Evolutionary conservation across 495 filamentous ascomycete genomes (phyloP).

Genomic region (Talaromyces ruber): DNA sequence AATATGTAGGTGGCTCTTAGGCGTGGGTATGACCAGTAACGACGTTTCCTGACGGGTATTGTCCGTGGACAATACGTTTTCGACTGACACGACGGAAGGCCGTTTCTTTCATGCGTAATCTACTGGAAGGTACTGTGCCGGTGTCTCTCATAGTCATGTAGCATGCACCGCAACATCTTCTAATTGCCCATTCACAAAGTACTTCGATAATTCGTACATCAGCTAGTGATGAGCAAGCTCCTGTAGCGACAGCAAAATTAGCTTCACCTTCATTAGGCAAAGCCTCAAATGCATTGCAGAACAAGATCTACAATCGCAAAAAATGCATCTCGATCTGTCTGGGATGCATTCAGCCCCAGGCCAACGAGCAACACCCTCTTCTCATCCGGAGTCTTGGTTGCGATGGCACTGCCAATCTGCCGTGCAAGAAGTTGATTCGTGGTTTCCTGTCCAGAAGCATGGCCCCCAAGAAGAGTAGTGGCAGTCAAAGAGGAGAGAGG

Average conservation of each 20-base stretch:
- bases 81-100: background rate
- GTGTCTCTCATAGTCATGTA: too few species aligned
- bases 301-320: constrained; percentile 78
- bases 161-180: too few species aligned
- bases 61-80: background rate
- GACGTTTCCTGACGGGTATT: background rate
- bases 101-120: too few species aligned
- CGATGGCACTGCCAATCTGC: constrained; percentile 75
- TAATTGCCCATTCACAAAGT: too few species aligned
- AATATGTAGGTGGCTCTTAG: too few species aligned
- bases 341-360: constrained; percentile 60
- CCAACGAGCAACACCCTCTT: constrained; percentile 73
- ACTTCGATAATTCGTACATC: too few species aligned
- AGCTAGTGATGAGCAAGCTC: too few species aligned
- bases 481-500: constrained; percentile 77
- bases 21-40: background rate
- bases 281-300: constrained; percentile 51
- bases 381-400: constrained; percentile 64
- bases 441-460: constrained; percentile 68
- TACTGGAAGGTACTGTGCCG: too few species aligned
- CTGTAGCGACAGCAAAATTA: background rate
- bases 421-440: constrained; percentile 80
- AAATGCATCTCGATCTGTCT: constrained; percentile 61
- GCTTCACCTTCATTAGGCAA: background rate
- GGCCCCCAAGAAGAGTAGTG: constrained; percentile 81